Evolutionary conservation across 345 rosid species (phyloP).

Genomic region (Clarkia xantiana): DNA sequence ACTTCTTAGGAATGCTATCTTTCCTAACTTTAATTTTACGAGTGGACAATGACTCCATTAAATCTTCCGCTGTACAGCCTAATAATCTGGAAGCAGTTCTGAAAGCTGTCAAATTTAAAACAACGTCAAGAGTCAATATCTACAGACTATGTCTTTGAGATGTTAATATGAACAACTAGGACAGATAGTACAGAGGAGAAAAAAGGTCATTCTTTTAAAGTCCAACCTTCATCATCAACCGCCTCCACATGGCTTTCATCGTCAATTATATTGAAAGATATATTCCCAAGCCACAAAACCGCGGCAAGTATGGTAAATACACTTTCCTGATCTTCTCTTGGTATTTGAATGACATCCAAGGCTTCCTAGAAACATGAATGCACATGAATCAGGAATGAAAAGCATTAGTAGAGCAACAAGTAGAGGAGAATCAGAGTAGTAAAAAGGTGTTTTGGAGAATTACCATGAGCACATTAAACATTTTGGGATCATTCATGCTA

Average conservation of each 20-base stretch:
- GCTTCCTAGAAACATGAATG: conserved; percentile 44
- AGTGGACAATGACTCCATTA: conserved; percentile 53
- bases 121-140: not conserved
- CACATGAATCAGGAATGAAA: conserved; percentile 9
- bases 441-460: conserved; percentile 1
- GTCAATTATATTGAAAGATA: conserved; percentile 58
- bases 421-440: too few species aligned
- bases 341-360: conserved; percentile 50
- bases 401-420: not conserved
- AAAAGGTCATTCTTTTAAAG: too few species aligned
- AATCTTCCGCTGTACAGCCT: conserved; percentile 48
- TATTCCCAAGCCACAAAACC: conserved; percentile 81
- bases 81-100: conserved; percentile 54
- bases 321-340: conserved; percentile 62
- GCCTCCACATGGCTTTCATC: conserved; percentile 79
- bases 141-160: not conserved
- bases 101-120: conserved; percentile 36
- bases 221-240: conserved; percentile 58
- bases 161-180: not conserved
- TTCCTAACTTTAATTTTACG: conserved; percentile 60
- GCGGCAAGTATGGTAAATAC: conserved; percentile 73
- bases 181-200: too few species aligned
- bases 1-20: conserved; percentile 47
- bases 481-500: conserved; percentile 63
- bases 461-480: conserved; percentile 65